Evolutionary conservation across 257 asterid genomes (phyloP).

Genomic region (Solanum pinnatisectum): DNA sequence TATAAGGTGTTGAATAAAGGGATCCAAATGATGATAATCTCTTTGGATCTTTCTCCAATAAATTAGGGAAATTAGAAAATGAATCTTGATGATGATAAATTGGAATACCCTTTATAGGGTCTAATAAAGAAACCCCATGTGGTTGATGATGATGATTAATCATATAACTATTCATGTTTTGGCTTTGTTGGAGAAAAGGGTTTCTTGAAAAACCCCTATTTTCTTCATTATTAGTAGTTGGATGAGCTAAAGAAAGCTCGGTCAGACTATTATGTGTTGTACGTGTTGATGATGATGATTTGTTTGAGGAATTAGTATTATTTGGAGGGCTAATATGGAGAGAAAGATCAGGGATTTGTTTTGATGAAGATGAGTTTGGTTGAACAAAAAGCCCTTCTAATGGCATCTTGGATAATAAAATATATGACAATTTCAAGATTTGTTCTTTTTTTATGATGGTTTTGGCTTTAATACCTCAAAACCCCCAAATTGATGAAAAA

Average conservation of each 20-base stretch:
- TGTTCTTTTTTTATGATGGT: background rate
- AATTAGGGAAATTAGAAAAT: background rate
- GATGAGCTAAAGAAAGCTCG: background rate
- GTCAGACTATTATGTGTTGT: background rate
- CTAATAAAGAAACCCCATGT: constrained; percentile 7
- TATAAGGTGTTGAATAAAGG: constrained; percentile 2
- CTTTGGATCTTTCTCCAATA: constrained; percentile 29
- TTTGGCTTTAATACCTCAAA: background rate
- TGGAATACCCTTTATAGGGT: constrained; percentile 27
- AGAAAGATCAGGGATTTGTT: constrained; percentile 5
- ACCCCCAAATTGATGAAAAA: background rate
- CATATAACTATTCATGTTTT: background rate
- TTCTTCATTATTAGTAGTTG: background rate
- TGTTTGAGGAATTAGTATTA: background rate
- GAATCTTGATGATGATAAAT: constrained; percentile 31
- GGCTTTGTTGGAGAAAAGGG: background rate
- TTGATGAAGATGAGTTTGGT: background rate
- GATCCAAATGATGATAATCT: constrained; percentile 7
- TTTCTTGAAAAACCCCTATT: background rate
- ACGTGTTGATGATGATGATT: background rate
- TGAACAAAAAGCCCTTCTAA: constrained; percentile 8
- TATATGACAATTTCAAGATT: background rate
- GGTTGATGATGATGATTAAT: background rate
- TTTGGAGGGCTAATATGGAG: constrained; percentile 13
- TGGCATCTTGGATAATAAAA: background rate